Conservation (phyloP, 345 rosid species). For the Lepidium africanum region DNA sequence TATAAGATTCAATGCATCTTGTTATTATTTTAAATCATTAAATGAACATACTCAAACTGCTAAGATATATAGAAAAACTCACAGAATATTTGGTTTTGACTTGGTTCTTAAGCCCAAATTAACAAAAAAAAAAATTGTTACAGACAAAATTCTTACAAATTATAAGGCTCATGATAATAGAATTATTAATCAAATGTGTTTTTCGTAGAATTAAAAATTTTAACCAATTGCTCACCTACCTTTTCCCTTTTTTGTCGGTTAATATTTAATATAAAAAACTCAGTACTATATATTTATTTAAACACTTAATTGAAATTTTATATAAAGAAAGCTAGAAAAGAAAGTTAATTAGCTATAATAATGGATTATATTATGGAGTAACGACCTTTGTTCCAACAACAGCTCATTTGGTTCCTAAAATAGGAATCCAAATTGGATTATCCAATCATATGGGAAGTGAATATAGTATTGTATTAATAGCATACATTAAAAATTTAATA, state of each 20-base stretch:
- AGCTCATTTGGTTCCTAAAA: conserved; percentile 18
- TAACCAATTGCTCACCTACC: too few species aligned
- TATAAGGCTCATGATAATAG: background rate
- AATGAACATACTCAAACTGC: background rate
- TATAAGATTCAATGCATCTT: background rate
- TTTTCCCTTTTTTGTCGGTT: too few species aligned
- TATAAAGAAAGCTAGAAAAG: background rate
- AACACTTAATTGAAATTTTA: background rate
- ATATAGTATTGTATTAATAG: conserved; percentile 1
- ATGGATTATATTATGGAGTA: background rate
- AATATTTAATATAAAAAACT: too few species aligned
- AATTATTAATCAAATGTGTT: background rate
- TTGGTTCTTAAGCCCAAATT: background rate
- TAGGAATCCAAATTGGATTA: conserved; percentile 6
- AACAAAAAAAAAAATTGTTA: background rate
- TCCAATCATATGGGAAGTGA: conserved; percentile 8
- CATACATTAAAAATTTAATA: background rate
- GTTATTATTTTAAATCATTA: background rate
- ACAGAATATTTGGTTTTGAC: background rate
- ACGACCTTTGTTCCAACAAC: conserved; percentile 6
- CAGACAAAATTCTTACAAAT: background rate
- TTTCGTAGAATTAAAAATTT: too few species aligned
- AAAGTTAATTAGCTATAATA: background rate
- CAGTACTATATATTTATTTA: background rate
- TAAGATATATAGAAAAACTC: background rate